These are phyloP conservation scores for Collariella sp. DNA, from an alignment of 495 filamentous ascomycete species.

Conservation along the genomic window DNA sequence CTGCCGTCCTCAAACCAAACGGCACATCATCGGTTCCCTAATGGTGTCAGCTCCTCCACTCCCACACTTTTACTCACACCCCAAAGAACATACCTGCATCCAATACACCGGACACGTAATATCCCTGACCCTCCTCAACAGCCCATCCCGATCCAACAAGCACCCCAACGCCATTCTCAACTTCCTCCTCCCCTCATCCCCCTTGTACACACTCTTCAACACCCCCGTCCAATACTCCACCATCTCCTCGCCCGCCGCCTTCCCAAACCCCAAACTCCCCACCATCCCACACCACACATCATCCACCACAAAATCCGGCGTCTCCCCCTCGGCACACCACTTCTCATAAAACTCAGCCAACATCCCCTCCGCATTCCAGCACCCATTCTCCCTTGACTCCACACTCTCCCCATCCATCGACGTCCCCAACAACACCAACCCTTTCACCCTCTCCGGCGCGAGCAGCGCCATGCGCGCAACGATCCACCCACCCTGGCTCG, in stretches of 20 bases:
- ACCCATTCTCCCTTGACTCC: slow-evolving; percentile 42
- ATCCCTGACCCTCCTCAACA: slow-evolving; percentile 46
- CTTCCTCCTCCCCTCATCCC: slow-evolving; percentile 49
- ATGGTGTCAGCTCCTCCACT: background rate
- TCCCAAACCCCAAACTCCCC: slow-evolving; percentile 48
- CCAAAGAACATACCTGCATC: slow-evolving; percentile 45
- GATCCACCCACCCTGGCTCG: slow-evolving; percentile 58
- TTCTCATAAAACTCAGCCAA: slow-evolving; percentile 35
- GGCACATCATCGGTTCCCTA: slow-evolving; percentile 49
- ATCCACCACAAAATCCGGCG: slow-evolving; percentile 46
- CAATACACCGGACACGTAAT: slow-evolving; percentile 53
- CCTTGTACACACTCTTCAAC: slow-evolving; percentile 48
- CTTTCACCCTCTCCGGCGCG: slow-evolving; percentile 51
- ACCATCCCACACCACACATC: slow-evolving; percentile 49
- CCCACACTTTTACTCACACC: background rate
- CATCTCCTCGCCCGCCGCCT: slow-evolving; percentile 30
- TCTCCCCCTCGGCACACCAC: slow-evolving; percentile 38
- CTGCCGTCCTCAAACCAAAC: slow-evolving; percentile 40
- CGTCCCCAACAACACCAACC: slow-evolving; percentile 53
- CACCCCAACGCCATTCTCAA: slow-evolving; percentile 50
- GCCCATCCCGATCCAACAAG: slow-evolving; percentile 50
- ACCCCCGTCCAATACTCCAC: slow-evolving; percentile 45
- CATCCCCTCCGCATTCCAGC: slow-evolving; percentile 47
- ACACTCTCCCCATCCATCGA: slow-evolving; percentile 55
- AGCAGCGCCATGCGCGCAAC: slow-evolving; percentile 51